Conservation (phyloP, 371 early-diverging fungal genomes). For the Funneliformis caledonium region DNA sequence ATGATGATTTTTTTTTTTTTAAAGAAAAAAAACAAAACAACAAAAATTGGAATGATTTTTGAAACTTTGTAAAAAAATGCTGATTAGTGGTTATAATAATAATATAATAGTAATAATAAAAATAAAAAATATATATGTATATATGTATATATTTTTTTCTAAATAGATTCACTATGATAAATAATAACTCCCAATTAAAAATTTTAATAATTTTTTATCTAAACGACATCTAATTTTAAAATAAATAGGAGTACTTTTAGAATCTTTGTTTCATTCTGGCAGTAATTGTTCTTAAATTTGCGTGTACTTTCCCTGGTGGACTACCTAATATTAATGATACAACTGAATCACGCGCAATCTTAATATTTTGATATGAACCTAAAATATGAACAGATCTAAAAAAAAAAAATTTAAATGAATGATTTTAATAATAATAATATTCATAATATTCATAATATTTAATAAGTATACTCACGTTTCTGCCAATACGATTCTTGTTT, state of each 20-base stretch:
- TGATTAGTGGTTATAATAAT: no score
- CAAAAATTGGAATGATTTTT: no score
- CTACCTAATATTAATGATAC: constrained; percentile 95
- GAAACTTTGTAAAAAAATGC: no score
- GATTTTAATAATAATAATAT: neutral
- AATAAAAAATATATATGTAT: neutral
- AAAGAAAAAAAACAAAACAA: no score
- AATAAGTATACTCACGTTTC: constrained; percentile 75
- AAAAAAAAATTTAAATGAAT: neutral
- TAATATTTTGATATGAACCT: constrained; percentile 96
- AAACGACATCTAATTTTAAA: neutral
- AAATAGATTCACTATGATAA: neutral
- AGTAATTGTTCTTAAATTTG: constrained; percentile 85
- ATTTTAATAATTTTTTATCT: neutral
- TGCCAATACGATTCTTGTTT: constrained; percentile 97
- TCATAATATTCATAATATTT: neutral
- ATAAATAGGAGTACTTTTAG: constrained; percentile 47
- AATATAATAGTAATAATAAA: no score
- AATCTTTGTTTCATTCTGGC: constrained; percentile 95
- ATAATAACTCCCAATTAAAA: neutral
- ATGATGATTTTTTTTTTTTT: no score
- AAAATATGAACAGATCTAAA: constrained; percentile 92
- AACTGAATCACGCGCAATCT: constrained; percentile 96
- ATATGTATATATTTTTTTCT: neutral
- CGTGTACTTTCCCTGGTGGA: constrained; percentile 98